Evolutionary conservation across 192 early-diverging fungal genomes (phyloP).

Genomic region (Coemansia aciculifera): DNA sequence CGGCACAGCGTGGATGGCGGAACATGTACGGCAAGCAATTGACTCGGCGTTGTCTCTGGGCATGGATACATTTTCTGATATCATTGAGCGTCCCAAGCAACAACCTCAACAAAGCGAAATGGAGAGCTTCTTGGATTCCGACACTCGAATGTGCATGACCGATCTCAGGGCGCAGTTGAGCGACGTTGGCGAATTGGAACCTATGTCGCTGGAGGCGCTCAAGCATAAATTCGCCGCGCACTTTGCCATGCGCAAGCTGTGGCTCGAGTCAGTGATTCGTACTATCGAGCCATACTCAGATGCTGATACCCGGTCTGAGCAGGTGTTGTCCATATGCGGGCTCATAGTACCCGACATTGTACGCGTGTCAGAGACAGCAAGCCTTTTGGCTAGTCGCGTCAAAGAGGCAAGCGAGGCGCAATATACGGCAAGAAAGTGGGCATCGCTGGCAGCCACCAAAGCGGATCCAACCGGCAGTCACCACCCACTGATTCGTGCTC

Average conservation of each 20-base stretch:
- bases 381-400: background rate
- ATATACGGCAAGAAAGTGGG: slow-evolving; percentile 33
- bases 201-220: slow-evolving; percentile 14
- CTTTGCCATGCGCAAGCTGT: slow-evolving; percentile 34
- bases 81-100: too few relatives aligned
- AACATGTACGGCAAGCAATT: slow-evolving; percentile 20
- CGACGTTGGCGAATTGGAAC: background rate
- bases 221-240: slow-evolving; percentile 13
- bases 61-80: background rate
- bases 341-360: background rate
- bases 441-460: slow-evolving; percentile 8
- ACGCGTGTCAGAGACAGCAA: background rate
- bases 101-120: background rate
- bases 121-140: background rate
- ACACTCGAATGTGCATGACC: background rate
- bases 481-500: slow-evolving; percentile 19
- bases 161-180: slow-evolving; percentile 1
- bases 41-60: background rate
- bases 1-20: slow-evolving; percentile 16
- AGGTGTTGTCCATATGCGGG: background rate
- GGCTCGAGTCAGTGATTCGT: slow-evolving; percentile 19
- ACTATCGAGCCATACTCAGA: background rate
- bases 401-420: slow-evolving; percentile 18
- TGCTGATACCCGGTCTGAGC: background rate
- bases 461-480: background rate